A percentile compares a stretch with the other conserved stretches of the same genome.
Conservation (phyloP, 441 rosid genomes). For the Francoa sonchifolia region DNA sequence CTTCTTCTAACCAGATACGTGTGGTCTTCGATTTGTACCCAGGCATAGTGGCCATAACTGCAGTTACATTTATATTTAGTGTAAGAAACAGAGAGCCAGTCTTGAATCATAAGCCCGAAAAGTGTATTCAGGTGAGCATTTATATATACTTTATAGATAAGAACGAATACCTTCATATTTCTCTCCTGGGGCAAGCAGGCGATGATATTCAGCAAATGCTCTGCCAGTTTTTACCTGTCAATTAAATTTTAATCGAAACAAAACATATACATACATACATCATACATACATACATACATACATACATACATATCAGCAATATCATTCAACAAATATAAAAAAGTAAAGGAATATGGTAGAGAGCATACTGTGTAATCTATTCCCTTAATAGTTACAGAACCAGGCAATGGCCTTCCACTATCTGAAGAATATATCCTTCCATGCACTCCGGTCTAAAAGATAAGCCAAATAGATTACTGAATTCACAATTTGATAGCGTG, state of each 20-base stretch:
- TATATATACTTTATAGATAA: background rate
- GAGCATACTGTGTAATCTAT: conserved; percentile 59
- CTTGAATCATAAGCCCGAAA: background rate
- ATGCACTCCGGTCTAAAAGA: conserved; percentile 69
- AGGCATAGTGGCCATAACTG: conserved; percentile 57
- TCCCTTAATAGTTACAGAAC: conserved; percentile 43
- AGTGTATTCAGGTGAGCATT: background rate
- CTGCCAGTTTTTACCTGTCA: conserved; percentile 55
- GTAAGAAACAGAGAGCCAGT: background rate
- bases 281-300: too few species aligned
- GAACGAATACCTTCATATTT: conserved; percentile 62
- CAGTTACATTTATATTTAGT: conserved; percentile 5
- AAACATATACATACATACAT: too few species aligned
- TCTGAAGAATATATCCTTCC: conserved; percentile 80
- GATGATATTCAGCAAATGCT: conserved; percentile 64
- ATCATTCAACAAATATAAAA: background rate
- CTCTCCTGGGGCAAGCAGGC: conserved; percentile 53
- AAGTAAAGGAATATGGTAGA: background rate
- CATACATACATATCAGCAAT: too few species aligned
- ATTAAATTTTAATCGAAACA: conserved; percentile 1
- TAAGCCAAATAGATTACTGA: conserved; percentile 6
- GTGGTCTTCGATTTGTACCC: conserved; percentile 67
- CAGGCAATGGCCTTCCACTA: conserved; percentile 71
- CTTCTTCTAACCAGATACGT: conserved; percentile 39
- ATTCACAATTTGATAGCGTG: background rate